Evolutionary conservation across 768 basidiomycete species (phyloP).

Genomic region (Strobilomyces echinocephalus): DNA sequence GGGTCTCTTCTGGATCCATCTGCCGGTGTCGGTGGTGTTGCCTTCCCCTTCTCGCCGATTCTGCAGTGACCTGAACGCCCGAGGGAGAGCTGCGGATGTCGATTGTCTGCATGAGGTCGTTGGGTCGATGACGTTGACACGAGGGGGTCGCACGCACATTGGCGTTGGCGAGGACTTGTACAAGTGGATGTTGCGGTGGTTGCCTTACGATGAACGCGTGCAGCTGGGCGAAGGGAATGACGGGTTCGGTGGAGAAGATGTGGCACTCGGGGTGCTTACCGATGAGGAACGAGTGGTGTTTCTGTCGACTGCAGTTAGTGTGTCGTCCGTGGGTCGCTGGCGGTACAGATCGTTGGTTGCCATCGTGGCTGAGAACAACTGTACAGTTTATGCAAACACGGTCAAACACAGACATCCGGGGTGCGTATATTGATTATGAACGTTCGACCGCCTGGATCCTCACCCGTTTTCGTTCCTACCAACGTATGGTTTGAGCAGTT

Average conservation of each 20-base stretch:
- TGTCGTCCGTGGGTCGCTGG: too few species aligned
- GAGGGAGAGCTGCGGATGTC: slow-evolving; percentile 51
- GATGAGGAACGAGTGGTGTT: slow-evolving; percentile 81
- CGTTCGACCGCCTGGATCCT: background rate
- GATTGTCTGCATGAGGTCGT: slow-evolving; percentile 49
- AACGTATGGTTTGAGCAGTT: background rate
- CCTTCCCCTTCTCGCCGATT: too few species aligned
- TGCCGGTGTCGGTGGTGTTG: too few species aligned
- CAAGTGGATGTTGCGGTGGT: slow-evolving; percentile 83
- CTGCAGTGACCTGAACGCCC: slow-evolving; percentile 58
- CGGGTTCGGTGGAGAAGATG: slow-evolving; percentile 63
- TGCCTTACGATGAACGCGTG: slow-evolving; percentile 36
- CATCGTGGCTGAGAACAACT: too few species aligned
- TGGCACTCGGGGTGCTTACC: slow-evolving; percentile 71
- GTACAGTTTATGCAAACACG: too few species aligned
- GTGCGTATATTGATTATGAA: background rate
- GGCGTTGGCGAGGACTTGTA: slow-evolving; percentile 80
- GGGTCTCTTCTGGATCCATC: slow-evolving; percentile 26
- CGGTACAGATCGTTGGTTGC: too few species aligned
- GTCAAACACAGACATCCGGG: too few species aligned
- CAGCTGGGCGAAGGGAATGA: slow-evolving; percentile 22
- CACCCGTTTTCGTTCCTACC: background rate
- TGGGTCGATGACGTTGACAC: background rate
- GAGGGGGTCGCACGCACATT: slow-evolving; percentile 47
- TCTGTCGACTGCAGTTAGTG: too few species aligned